Evolutionary conservation across 768 basidiomycete genomes (phyloP), one percentile per base, ranked within the genome.

Genomic region (Leucocoprinus sp.): DNA sequence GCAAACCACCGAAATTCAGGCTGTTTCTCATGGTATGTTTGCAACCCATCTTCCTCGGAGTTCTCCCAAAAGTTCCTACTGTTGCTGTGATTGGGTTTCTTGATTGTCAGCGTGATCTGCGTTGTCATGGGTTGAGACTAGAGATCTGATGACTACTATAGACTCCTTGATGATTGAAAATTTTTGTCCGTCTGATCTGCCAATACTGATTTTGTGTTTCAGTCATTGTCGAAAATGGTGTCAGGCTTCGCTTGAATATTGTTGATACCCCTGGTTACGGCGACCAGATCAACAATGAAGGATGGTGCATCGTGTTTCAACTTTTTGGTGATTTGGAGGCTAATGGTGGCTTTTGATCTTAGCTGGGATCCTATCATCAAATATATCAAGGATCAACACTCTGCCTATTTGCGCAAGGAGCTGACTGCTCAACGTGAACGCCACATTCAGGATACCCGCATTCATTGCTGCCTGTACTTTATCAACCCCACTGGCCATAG

Each of bases 301-400:
- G 87, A 64, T 97, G 96, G 90, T 93, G 57, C 38, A 82, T 64
- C 22, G 28, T 28, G 31, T 28, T 26, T 43, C 18, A 8, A 0
- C 17, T 50, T 28, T 48, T 37, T 40, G 44, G 1, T 22, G 34
- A 23, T 42, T 37, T 49, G 51, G 12, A 55, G 37, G 9, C 17
- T 43, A 24, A 23, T 38, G 29, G 19, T 35, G 36, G 29, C 34
- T 39, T 36, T 39, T 42, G 27, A 11, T 0, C 33, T n/a, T 50
- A 93, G 90, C 74, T 99, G 95, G 95, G 95, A 99, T 59, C 89
- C 95, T 34, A 98, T 99, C 57, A 76, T 98, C 62, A 97, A 96
- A 66, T 96, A 99, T 65, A 97, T 97, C 74, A 92, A 93, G 71
- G 95, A 98, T 74, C 95, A 98, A 63, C 95, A 98, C 72, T 93